phyloP scores from a whole-genome alignment of 2,329 filamentous ascomycete species.

The Ploettnerulaceae sp. region DNA sequence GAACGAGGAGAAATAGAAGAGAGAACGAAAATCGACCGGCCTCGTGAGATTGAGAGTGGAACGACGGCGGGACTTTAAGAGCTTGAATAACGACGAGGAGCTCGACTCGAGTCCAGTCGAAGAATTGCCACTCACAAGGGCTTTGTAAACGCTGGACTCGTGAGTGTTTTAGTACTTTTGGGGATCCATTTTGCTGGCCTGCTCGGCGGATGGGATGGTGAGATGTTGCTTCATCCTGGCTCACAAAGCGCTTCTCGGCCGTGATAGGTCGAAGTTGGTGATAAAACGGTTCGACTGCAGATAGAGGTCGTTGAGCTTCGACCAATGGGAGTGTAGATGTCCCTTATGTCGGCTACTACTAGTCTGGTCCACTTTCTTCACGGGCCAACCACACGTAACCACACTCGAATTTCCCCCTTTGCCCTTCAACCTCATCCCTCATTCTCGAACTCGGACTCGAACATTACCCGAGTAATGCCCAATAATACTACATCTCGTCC shows the following conservation, averaged over 20 bases:
- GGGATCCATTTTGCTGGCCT: slow-evolving; percentile 1
- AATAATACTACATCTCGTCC: no score
- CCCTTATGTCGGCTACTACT: slow-evolving; percentile 8
- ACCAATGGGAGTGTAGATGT: slow-evolving; percentile 1
- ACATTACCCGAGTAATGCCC: no score
- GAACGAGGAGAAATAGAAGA: not conserved
- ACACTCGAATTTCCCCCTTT: no score
- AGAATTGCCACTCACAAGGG: slow-evolving; percentile 25
- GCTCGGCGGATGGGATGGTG: slow-evolving; percentile 10
- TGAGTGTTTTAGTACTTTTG: slow-evolving; percentile 17
- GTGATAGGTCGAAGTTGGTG: slow-evolving; percentile 4
- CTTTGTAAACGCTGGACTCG: slow-evolving; percentile 28
- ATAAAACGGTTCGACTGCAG: slow-evolving; percentile 3
- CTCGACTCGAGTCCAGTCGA: no score
- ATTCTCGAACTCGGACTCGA: no score
- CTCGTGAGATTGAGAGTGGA: slow-evolving; percentile 7
- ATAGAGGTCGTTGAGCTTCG: not conserved
- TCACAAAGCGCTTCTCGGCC: not conserved
- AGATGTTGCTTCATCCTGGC: not conserved
- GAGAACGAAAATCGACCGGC: not conserved
- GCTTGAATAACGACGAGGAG: no score
- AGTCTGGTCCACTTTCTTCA: not conserved
- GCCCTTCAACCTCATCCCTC: no score
- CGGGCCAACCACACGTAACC: slow-evolving; percentile 1
- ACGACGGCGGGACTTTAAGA: slow-evolving; percentile 2